phyloP scores from a whole-genome alignment of 305 asterid species.

The Plantago lanceolata region DNA sequence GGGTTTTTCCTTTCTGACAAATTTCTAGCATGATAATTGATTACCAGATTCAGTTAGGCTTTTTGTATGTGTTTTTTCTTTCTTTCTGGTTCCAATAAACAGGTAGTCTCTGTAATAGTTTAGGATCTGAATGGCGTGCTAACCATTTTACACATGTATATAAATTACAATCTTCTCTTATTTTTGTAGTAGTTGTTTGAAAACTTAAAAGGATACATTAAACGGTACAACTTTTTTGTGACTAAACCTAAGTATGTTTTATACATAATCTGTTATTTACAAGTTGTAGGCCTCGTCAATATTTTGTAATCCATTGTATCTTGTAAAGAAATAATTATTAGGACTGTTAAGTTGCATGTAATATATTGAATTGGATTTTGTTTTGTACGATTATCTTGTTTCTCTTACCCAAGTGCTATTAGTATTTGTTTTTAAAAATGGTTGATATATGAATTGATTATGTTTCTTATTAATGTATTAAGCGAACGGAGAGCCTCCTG shows the following conservation, averaged over 20 bases:
- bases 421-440: slow-evolving; percentile 8
- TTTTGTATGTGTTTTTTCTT: not conserved
- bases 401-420: not conserved
- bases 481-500: slow-evolving; percentile 59
- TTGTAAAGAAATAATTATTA: too few relatives aligned
- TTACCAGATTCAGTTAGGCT: not conserved
- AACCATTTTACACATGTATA: not conserved
- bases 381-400: not conserved
- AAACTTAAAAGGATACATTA: too few relatives aligned
- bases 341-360: too few relatives aligned
- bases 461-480: slow-evolving; percentile 18
- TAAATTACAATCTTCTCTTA: not conserved
- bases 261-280: not conserved
- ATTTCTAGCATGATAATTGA: not conserved
- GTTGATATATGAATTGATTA: slow-evolving; percentile 8
- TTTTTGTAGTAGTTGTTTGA: too few relatives aligned
- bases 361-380: not conserved
- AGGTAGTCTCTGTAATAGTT: not conserved
- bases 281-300: too few relatives aligned
- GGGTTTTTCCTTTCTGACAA: slow-evolving; percentile 9
- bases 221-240: not conserved
- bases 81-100: too few relatives aligned
- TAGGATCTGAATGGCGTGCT: not conserved
- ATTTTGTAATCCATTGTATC: too few relatives aligned
- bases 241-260: not conserved